These are phyloP conservation scores for Fomitopsis palustris DNA, from an alignment of 1,284 basidiomycete species.

Conservation along the genomic window DNA sequence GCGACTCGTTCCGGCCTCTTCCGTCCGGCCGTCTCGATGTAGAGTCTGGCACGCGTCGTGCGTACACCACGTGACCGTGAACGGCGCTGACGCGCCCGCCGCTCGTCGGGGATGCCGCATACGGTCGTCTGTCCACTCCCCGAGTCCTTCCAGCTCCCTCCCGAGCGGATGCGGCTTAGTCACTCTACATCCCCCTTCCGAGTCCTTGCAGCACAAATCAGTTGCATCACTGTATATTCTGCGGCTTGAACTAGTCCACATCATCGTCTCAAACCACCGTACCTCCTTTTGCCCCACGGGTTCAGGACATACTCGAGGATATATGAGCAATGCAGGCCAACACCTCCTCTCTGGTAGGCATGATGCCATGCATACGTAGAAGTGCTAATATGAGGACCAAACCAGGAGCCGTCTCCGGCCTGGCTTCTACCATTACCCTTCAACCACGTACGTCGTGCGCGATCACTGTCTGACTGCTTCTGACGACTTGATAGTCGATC, in stretches of 20 bases:
- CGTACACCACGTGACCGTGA: not conserved
- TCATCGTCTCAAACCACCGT: too few species aligned
- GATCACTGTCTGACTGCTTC: constrained; percentile 1
- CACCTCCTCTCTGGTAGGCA: constrained; percentile 66
- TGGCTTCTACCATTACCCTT: constrained; percentile 69
- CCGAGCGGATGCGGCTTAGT: not conserved
- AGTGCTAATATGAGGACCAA: not conserved
- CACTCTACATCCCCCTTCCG: not conserved
- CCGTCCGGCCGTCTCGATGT: too few species aligned
- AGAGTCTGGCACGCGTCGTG: too few species aligned
- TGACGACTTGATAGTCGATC: constrained; percentile 56
- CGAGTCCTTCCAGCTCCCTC: not conserved
- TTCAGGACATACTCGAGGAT: constrained; percentile 5
- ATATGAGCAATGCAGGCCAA: constrained; percentile 68
- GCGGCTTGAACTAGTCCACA: too few species aligned
- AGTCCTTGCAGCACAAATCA: too few species aligned
- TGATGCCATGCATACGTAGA: not conserved
- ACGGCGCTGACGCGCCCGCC: not conserved
- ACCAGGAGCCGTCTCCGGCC: constrained; percentile 70
- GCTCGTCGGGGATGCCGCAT: not conserved
- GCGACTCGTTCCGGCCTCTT: too few species aligned
- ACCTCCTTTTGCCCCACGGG: not conserved
- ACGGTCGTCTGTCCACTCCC: not conserved
- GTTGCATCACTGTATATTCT: too few species aligned
- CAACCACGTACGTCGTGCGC: constrained; percentile 62